Percentiles rank a stretch among this genome's conserved stretches.
These are phyloP conservation scores for Leccinum pellstonianum DNA, from an alignment of 768 basidiomycete genomes.

Conservation along the genomic window DNA sequence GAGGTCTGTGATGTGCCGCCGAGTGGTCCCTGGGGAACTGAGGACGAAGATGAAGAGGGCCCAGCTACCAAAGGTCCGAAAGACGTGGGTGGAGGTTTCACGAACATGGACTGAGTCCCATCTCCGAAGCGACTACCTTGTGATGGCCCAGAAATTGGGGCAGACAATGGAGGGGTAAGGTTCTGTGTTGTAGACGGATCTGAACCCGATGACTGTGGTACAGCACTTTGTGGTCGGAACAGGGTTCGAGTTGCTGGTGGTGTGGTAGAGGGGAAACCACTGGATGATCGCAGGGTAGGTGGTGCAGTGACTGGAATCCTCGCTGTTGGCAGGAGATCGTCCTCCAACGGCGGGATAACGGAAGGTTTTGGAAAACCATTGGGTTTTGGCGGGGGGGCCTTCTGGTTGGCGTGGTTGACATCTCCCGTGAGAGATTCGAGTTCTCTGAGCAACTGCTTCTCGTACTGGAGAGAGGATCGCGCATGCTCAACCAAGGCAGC, in stretches of 20 bases:
- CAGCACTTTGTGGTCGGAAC: slow-evolving; percentile 31
- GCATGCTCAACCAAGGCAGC: slow-evolving; percentile 91
- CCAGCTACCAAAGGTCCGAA: slow-evolving; percentile 34
- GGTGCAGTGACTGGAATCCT: slow-evolving; percentile 23
- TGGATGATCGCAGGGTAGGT: slow-evolving; percentile 20
- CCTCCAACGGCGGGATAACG: slow-evolving; percentile 63
- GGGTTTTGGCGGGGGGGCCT: slow-evolving; percentile 44
- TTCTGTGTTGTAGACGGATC: slow-evolving; percentile 46
- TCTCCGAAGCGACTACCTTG: slow-evolving; percentile 68
- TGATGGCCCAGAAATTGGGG: slow-evolving; percentile 45
- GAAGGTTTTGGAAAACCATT: slow-evolving; percentile 60
- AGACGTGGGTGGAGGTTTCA: slow-evolving; percentile 47
- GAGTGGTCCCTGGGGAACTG: slow-evolving; percentile 23
- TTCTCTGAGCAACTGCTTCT: slow-evolving; percentile 84
- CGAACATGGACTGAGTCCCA: slow-evolving; percentile 80
- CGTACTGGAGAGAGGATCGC: slow-evolving; percentile 88
- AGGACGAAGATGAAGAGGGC: slow-evolving; percentile 37
- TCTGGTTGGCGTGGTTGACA: slow-evolving; percentile 65
- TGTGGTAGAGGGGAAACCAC: slow-evolving; percentile 20
- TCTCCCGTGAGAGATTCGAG: slow-evolving; percentile 82
- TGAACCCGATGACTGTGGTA: slow-evolving; percentile 52
- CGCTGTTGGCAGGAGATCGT: slow-evolving; percentile 40
- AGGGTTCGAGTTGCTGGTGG: slow-evolving; percentile 21
- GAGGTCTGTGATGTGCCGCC: slow-evolving; percentile 10
- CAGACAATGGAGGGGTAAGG: slow-evolving; percentile 23